These are phyloP conservation scores for Deinandra increscens DNA, from an alignment of 129 eudicot species.

Conservation along the genomic window DNA sequence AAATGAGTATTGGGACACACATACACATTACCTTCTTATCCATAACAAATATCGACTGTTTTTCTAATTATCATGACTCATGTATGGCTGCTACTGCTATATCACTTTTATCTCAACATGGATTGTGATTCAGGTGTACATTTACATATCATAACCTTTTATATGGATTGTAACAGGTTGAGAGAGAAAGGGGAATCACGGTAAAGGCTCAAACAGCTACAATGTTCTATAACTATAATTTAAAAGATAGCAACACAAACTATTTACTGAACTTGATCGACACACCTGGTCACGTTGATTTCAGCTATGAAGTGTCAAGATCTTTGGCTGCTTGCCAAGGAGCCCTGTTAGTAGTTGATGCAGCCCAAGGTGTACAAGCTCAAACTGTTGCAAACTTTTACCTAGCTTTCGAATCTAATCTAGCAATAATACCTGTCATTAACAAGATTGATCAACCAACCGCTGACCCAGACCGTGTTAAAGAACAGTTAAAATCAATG, in stretches of 20 bases:
- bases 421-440: slow-evolving; percentile 74
- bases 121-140: background rate
- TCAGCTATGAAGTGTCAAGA: slow-evolving; percentile 96
- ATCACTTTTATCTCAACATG: background rate
- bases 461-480: slow-evolving; percentile 95
- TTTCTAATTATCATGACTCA: background rate
- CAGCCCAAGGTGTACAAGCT: slow-evolving; percentile 99
- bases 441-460: slow-evolving; percentile 98
- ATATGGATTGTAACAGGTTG: slow-evolving; percentile 57
- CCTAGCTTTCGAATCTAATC: slow-evolving; percentile 86
- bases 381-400: slow-evolving; percentile 97
- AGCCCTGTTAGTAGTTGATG: slow-evolving; percentile 91
- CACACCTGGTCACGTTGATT: slow-evolving; percentile 98
- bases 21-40: background rate
- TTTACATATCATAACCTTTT: background rate
- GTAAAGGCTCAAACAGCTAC: slow-evolving; percentile 99
- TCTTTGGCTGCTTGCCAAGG: slow-evolving; percentile 99
- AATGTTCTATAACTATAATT: slow-evolving; percentile 64
- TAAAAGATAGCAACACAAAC: slow-evolving; percentile 41
- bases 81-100: slow-evolving; percentile 3
- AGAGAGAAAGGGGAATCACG: slow-evolving; percentile 95
- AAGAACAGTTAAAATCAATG: slow-evolving; percentile 80
- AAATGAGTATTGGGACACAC: background rate
- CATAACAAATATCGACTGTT: background rate
- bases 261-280: slow-evolving; percentile 80